Base-by-base conservation (phyloP, 805 yeast genomes). In the Wickerhamiella sergipiensis region DNA sequence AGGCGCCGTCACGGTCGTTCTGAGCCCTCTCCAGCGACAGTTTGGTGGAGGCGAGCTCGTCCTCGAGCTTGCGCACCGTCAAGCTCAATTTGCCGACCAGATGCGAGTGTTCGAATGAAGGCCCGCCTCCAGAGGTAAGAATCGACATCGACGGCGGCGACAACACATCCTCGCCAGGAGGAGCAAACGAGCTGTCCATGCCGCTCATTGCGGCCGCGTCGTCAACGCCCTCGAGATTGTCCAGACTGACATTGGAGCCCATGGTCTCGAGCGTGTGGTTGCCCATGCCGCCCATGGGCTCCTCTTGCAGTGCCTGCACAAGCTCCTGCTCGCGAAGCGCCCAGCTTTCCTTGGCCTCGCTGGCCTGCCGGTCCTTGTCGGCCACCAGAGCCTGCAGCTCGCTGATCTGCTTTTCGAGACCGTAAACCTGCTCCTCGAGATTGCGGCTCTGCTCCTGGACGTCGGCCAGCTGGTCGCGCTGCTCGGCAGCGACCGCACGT, bases 51-150 rank as follows among this genome's bases (percentile, higher is more conserved):
- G 77, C 66, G 15, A 88, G 64, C 61, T 92, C 97, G 24, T 83
- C 76, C 63, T 90, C 95, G 42, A 90, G 69, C 51, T 89, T 74
- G 53, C 95, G 75, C 18, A 90, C 79, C 47, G 80, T 85, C 0
- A 85, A 69, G 45, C 89, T 80, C 72, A 92, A 73, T 59, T 82
- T 85, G 54, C 83, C 79, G 46, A 85, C 76, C 49, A 85, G 63
- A 61, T 84, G 95, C 44, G 81, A 73, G 19, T 69, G 63, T 0
- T 70, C 47, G 9, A 7, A 18, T 3, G 36, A 26, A 5, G 17
- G 40, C 12, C 33, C 33, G 40, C 19, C 40, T 9, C 40, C 40
- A 3, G 40, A 36, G 10, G 40, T 36, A 17, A 36, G 40, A 36
- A 36, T 36, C 15, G 40, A 36, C 15, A 17, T 9, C 8, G 40